Conservation (phyloP, 371 early-diverging fungal species). For the Mortierella sp. region DNA sequence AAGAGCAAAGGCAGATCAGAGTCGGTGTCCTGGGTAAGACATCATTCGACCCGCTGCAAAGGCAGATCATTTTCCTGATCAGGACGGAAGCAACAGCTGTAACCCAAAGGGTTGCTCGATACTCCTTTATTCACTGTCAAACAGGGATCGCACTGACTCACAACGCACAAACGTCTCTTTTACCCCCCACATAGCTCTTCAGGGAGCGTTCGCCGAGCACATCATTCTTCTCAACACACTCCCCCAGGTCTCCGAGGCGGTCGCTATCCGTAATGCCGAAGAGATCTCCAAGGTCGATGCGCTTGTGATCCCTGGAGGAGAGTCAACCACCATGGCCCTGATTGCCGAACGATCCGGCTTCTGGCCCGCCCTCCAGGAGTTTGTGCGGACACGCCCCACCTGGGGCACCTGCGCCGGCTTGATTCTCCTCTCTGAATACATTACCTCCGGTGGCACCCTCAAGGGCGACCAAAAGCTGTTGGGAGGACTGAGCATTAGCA, state of each 20-base stretch:
- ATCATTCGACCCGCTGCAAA: background rate
- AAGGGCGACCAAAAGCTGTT: conserved; percentile 88
- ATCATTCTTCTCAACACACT: conserved; percentile 79
- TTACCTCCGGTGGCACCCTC: conserved; percentile 81
- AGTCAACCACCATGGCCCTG: conserved; percentile 93
- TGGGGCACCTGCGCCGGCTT: conserved; percentile 99
- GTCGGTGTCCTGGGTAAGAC: conserved; percentile 54
- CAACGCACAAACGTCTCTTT: background rate
- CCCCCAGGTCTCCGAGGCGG: conserved; percentile 70
- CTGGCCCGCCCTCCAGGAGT: conserved; percentile 81
- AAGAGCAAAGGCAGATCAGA: conserved; percentile 46
- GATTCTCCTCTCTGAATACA: conserved; percentile 83
- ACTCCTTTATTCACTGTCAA: background rate
- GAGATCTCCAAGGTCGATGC: conserved; percentile 79
- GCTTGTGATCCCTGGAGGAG: conserved; percentile 96
- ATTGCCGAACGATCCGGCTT: conserved; percentile 89
- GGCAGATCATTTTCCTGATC: conserved; percentile 18
- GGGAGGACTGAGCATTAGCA: conserved; percentile 86
- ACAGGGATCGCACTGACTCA: background rate
- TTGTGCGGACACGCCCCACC: conserved; percentile 82
- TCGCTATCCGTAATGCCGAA: conserved; percentile 78
- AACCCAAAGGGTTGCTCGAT: too few species aligned
- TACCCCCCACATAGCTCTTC: conserved; percentile 74
- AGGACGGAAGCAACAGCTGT: background rate
- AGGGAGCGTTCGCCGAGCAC: conserved; percentile 95